Evolutionary conservation across 495 filamentous ascomycete species (phyloP), one percentile per base, ranked within the genome.

Genomic region (Sordaria brevicollis): DNA sequence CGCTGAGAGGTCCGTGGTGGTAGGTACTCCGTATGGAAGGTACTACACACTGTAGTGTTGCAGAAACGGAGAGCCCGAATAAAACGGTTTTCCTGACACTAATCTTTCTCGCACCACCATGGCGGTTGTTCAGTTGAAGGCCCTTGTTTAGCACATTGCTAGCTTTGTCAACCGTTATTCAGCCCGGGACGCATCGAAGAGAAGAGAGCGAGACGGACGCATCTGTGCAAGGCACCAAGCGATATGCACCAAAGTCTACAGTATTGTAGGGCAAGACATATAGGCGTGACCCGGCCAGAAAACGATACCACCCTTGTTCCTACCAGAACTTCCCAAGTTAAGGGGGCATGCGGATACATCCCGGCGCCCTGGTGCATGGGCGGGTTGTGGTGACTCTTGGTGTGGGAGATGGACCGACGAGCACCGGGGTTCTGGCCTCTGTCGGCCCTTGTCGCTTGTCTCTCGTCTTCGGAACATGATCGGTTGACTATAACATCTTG

Each of bases 321-420:
- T 43, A 69, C 69, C 66, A 65, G 67, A 67, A 33, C 66, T 70
- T 67, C 57, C 70, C 70, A 68, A 67, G 72, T 72, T 69, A 69
- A n/a, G 68, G 70, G 68, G 13, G 68, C 43, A 65, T 69, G 70
- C 72, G 72, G 74, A 74, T 72, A 67, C 74, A 76, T 76, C 72
- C 74, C 74, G 72, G 74, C 74, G 68, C 65, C 68, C 67, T 74
- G 68, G 70, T 68, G 72, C 74, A 71, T 69, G 62, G 69, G 70
- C 33, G 25, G 68, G 67, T 65, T 34, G 49, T 62, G 49, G 29
- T 62, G 49, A 62, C 49, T 57, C 49, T 11, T 11, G 29, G 21
- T 57, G 25, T 62, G 49, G 49, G 49, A 62, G 49, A 29, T 6
- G 69, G 65, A 38, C 34, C 33, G 39, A 33, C 11, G 21, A 67